A percentile compares a stretch with the other conserved stretches of the same genome.
These are phyloP conservation scores for Elsinoe perseae DNA, from an alignment of 2,329 filamentous ascomycete species.

Conservation along the genomic window DNA sequence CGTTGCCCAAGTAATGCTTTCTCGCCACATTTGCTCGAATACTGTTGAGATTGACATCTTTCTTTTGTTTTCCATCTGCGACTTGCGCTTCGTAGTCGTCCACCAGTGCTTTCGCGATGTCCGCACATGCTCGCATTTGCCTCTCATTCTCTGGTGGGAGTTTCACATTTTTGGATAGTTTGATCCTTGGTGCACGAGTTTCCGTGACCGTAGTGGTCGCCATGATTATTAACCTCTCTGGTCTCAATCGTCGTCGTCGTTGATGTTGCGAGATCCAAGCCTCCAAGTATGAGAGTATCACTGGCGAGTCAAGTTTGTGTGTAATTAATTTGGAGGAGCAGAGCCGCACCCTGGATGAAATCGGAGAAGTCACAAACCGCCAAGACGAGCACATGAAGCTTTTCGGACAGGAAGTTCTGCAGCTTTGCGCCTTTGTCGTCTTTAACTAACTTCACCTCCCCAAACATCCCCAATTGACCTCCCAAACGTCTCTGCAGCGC, in stretches of 20 bases:
- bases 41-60: constrained; percentile 87
- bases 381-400: constrained; percentile 13
- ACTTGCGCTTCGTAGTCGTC: constrained; percentile 82
- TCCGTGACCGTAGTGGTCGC: constrained; percentile 56
- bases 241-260: background rate
- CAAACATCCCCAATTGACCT: constrained; percentile 12
- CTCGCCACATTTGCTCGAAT: constrained; percentile 81
- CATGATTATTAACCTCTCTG: constrained; percentile 44
- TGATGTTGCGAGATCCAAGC: background rate
- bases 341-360: background rate
- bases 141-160: constrained; percentile 89
- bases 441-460: constrained; percentile 1
- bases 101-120: constrained; percentile 88
- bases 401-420: constrained; percentile 13
- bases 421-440: constrained; percentile 3
- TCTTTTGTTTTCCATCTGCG: constrained; percentile 63
- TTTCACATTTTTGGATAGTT: constrained; percentile 61
- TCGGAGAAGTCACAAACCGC: constrained; percentile 11
- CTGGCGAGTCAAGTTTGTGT: background rate
- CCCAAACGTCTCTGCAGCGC: constrained; percentile 29
- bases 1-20: constrained; percentile 81
- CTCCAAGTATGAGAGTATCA: background rate
- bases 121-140: constrained; percentile 87
- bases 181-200: constrained; percentile 39
- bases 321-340: background rate